Evolutionary conservation across 108 stramenopile genomes (phyloP).

Genomic region (Seminavis robusta): DNA sequence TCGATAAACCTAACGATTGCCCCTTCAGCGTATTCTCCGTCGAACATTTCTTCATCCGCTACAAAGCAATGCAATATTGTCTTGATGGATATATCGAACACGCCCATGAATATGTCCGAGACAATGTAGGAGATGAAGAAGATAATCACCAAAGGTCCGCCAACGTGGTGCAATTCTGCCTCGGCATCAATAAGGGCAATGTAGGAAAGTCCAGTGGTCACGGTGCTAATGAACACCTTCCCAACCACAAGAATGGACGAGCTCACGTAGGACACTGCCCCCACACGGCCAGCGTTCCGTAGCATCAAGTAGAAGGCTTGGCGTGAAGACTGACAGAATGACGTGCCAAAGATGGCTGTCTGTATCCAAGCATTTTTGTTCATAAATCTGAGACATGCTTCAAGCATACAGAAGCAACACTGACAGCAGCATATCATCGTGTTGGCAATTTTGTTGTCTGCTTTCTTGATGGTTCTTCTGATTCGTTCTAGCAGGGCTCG

Average conservation of each 20-base stretch:
- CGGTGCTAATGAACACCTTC: slow-evolving; percentile 73
- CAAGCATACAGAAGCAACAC: slow-evolving; percentile 86
- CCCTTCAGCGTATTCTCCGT: slow-evolving; percentile 59
- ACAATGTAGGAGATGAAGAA: slow-evolving; percentile 60
- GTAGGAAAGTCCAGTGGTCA: slow-evolving; percentile 59
- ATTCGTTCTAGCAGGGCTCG: slow-evolving; percentile 82
- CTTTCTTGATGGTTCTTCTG: slow-evolving; percentile 80
- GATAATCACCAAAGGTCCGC: slow-evolving; percentile 69
- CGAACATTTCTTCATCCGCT: slow-evolving; percentile 91
- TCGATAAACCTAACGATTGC: slow-evolving; percentile 30
- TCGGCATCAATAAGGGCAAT: slow-evolving; percentile 13
- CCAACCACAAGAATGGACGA: slow-evolving; percentile 79
- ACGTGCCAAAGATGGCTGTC: slow-evolving; percentile 85
- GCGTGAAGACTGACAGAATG: slow-evolving; percentile 75
- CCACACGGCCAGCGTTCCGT: slow-evolving; percentile 66
- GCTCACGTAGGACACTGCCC: slow-evolving; percentile 58
- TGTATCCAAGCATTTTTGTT: slow-evolving; percentile 92
- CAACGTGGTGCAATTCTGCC: slow-evolving; percentile 41
- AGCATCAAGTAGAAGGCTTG: slow-evolving; percentile 84
- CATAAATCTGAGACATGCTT: slow-evolving; percentile 82
- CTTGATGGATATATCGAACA: slow-evolving; percentile 81
- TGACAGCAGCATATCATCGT: slow-evolving; percentile 81
- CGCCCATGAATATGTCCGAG: slow-evolving; percentile 64
- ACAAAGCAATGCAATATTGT: slow-evolving; percentile 87
- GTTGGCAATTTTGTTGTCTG: slow-evolving; percentile 65